phyloP scores from a whole-genome alignment of 306 rosid genomes.

The Lithocarpus polystachyus region DNA sequence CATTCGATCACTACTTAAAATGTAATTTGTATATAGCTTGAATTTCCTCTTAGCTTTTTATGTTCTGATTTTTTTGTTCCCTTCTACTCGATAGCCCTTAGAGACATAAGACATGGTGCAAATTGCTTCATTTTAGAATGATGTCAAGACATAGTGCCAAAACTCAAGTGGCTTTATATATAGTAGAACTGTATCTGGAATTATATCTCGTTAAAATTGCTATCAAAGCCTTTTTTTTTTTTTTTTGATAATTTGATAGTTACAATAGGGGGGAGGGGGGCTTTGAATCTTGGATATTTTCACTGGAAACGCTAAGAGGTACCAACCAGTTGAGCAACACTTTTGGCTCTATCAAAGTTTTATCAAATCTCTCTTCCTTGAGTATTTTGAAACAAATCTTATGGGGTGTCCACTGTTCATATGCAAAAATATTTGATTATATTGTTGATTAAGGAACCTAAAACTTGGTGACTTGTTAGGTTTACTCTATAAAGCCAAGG shows the following conservation, averaged over 20 bases:
- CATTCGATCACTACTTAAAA: background rate
- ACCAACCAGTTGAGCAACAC: no score
- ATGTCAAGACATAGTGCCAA: background rate
- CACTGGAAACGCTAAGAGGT: no score
- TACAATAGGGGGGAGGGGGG: no score
- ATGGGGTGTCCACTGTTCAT: no score
- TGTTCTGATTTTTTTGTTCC: background rate
- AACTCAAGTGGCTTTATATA: background rate
- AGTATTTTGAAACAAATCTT: background rate
- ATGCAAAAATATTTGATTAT: no score
- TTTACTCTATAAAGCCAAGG: conserved; percentile 66
- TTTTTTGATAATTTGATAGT: no score
- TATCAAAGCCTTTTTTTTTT: no score
- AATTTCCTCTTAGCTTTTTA: background rate
- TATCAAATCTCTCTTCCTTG: background rate
- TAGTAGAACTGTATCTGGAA: background rate
- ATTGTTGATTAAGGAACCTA: background rate
- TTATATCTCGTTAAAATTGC: background rate
- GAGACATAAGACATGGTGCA: background rate
- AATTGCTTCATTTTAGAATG: background rate
- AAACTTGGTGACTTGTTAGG: conserved; percentile 41
- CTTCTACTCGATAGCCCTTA: background rate
- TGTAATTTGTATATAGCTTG: background rate
- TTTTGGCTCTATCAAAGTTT: background rate
- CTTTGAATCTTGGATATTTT: no score